Evolutionary conservation across 2,329 filamentous ascomycete genomes (phyloP), one percentile per base, ranked within the genome.

Genomic region (Monascus ruber): DNA sequence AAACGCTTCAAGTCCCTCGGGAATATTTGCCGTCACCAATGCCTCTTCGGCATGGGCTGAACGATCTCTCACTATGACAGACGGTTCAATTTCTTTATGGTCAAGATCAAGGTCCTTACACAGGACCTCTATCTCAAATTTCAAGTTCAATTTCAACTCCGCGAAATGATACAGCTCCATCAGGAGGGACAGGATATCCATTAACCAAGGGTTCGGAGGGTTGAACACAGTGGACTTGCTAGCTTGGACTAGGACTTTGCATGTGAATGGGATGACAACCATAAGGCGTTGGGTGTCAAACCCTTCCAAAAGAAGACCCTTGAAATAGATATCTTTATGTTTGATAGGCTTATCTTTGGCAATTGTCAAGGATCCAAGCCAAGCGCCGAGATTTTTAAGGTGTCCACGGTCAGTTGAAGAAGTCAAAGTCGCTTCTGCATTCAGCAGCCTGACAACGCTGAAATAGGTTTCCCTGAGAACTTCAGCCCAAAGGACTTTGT

Each of bases 81-180:
- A 85, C 1, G 89, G 85, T 51, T 93, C 83, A 45, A 96, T 87
- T 42, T 76, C 81, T 65, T 93, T 94, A 63, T 94, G 83, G 46
- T 96, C 87, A n/a, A 96, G 71, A 39, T 81, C 82, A 10, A 98
- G 70, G 8, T 88, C 88, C 58, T 93, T 93, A 70, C 88, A 98
- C 24, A 98, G 73, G 25, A 98, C 88, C 62, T 98, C 91, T 42
- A 98, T 96, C 62, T 98, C 91, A 52, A 98, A 98, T 54, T 96
- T 98, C 37, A 94, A 79, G 50, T 96, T 96, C 31, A 98, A 75
- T 60, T 96, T 96, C 40, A 98, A 70, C 51, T 95, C 89, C 9
- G 85, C 86, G 53, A 84, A 83, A 54, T 94, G 83, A 55, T 98
- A 98, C 4, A 98, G 73, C 56, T 98, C 93, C 52, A 94, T 85